phyloP scores from a whole-genome alignment of 108 stramenopile species.

The Cyclotella baltica region DNA sequence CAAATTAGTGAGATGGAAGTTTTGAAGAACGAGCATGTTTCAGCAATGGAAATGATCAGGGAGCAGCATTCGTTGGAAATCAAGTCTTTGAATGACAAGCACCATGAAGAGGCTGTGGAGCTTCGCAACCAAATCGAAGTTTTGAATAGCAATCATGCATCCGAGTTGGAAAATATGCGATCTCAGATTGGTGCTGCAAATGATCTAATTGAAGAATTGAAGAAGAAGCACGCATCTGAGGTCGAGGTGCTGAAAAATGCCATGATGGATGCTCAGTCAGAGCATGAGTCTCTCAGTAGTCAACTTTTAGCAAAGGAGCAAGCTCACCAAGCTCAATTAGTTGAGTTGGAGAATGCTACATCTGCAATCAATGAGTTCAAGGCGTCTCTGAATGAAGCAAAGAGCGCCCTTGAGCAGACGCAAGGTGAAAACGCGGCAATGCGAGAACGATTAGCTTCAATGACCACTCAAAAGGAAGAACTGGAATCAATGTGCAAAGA shows the following conservation, averaged over 20 bases:
- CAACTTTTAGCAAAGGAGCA: no score
- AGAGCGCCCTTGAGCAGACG: not conserved
- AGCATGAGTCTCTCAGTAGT: constrained; percentile 2
- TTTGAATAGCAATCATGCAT: not conserved
- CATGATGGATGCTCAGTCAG: not conserved
- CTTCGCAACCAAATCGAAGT: not conserved
- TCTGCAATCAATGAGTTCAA: not conserved
- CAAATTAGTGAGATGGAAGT: not conserved
- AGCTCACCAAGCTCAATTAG: not conserved
- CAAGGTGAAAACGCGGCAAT: not conserved
- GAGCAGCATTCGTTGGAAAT: no score
- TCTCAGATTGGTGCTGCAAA: constrained; percentile 8
- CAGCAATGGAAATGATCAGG: no score
- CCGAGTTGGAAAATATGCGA: not conserved
- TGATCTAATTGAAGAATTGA: not conserved
- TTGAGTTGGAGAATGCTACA: not conserved
- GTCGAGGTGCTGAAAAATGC: not conserved
- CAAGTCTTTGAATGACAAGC: no score
- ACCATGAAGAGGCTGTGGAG: no score
- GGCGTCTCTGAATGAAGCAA: not conserved
- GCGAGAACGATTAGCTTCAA: not conserved
- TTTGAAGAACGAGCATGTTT: no score
- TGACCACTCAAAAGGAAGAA: not conserved
- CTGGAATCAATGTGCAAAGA: not conserved
- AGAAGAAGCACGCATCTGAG: not conserved